Percentiles rank a stretch among this genome's conserved stretches.
phyloP scores from a whole-genome alignment of 108 stramenopile genomes.

The Schizochytrium sp. region DNA sequence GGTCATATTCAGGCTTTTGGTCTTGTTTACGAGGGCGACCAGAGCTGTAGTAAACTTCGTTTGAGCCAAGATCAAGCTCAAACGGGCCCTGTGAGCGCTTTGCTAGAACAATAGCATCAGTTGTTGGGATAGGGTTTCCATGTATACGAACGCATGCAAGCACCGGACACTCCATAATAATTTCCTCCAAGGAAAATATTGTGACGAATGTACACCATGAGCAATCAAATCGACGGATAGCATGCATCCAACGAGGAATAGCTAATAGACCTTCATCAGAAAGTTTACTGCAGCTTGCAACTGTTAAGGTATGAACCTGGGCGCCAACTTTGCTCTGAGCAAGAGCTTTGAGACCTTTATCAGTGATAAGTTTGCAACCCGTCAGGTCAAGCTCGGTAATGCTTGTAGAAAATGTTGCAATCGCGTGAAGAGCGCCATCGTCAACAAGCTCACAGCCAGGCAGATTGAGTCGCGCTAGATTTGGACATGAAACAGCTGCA shows the following conservation, averaged over 20 bases:
- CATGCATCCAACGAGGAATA: conserved; percentile 9
- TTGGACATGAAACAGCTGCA: background rate
- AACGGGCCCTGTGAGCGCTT: conserved; percentile 33
- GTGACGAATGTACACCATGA: conserved; percentile 32
- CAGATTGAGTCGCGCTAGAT: background rate
- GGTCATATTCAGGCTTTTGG: background rate
- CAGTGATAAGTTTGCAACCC: conserved; percentile 25
- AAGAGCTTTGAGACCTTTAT: background rate
- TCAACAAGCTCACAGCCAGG: conserved; percentile 30
- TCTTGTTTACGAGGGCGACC: background rate
- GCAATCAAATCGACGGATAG: background rate
- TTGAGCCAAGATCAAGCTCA: background rate
- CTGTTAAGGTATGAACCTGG: background rate
- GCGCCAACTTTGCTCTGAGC: background rate
- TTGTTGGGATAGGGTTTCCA: background rate
- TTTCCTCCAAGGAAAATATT: background rate
- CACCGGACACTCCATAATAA: conserved; percentile 1
- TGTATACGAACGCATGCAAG: background rate
- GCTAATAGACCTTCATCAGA: background rate
- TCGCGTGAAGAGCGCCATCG: background rate
- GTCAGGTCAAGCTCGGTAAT: background rate
- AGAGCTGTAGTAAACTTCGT: background rate
- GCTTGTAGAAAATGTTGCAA: background rate
- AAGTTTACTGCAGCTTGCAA: conserved; percentile 7
- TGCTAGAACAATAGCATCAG: conserved; percentile 6